A percentile compares a stretch with the other conserved stretches of the same genome.
These are phyloP conservation scores for Chenopodium berlandieri DNA, from an alignment of 148 eudicot genomes.

Conservation along the genomic window DNA sequence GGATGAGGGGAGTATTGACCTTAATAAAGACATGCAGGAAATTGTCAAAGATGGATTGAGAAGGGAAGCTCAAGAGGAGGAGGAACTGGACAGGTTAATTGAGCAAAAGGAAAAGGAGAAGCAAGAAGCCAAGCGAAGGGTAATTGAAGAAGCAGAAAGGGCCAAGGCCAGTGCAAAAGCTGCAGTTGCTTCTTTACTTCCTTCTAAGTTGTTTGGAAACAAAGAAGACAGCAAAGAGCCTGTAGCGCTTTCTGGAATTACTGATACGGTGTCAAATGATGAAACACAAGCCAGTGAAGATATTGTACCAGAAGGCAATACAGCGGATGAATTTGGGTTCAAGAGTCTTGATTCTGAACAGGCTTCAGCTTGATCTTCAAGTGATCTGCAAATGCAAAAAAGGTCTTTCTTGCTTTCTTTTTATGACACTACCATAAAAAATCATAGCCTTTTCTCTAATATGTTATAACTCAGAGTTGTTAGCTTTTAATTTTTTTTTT, in stretches of 20 bases:
- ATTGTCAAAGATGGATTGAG: slow-evolving; percentile 67
- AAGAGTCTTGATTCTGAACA: slow-evolving; percentile 16
- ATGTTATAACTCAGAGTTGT: not conserved
- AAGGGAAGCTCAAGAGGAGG: slow-evolving; percentile 71
- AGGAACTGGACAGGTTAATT: slow-evolving; percentile 66
- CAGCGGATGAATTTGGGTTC: not conserved
- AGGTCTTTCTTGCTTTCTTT: slow-evolving; percentile 2
- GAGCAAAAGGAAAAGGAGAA: slow-evolving; percentile 74
- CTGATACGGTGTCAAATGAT: slow-evolving; percentile 5
- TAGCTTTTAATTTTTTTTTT: not conserved
- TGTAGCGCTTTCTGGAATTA: slow-evolving; percentile 15
- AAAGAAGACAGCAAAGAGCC: slow-evolving; percentile 43
- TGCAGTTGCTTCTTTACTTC: slow-evolving; percentile 72
- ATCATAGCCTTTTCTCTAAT: not conserved
- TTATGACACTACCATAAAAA: not conserved
- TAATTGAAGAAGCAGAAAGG: slow-evolving; percentile 71
- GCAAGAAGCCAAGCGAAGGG: slow-evolving; percentile 72
- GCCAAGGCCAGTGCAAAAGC: slow-evolving; percentile 74
- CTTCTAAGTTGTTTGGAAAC: slow-evolving; percentile 66
- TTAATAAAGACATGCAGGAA: slow-evolving; percentile 70
- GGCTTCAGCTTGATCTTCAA: slow-evolving; percentile 21
- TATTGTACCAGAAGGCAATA: slow-evolving; percentile 17
- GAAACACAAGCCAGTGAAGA: slow-evolving; percentile 12
- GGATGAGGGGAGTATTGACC: slow-evolving; percentile 74
- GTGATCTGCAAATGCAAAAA: not conserved